Conservation (phyloP, 257 asterid genomes). For the Leonotis leonurus region DNA sequence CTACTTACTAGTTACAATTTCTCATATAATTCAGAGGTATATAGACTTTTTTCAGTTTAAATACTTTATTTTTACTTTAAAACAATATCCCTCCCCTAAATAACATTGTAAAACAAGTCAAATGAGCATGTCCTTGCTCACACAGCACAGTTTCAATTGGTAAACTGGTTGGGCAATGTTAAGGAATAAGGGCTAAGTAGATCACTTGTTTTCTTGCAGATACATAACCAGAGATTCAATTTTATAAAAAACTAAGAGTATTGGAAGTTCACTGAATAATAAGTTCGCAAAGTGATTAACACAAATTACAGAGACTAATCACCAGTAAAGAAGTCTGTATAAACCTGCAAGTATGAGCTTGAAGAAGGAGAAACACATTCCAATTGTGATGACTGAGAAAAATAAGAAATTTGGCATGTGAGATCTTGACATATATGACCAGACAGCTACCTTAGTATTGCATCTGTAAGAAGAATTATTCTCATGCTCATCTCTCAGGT, state of each 20-base stretch:
- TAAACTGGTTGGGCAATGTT: not conserved
- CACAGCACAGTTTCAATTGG: not conserved
- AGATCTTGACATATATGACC: conserved; percentile 49
- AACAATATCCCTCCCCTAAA: not conserved
- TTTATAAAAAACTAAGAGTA: not conserved
- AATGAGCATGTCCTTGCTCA: not conserved
- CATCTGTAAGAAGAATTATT: conserved; percentile 25
- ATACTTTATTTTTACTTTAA: not conserved
- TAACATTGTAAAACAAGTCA: not conserved
- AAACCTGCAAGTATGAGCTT: conserved; percentile 30
- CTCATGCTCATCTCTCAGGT: conserved; percentile 17
- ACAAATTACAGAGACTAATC: conserved; percentile 8
- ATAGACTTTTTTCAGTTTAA: not conserved
- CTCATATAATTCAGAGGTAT: not conserved
- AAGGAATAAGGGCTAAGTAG: not conserved
- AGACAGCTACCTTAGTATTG: conserved; percentile 83
- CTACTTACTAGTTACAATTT: not conserved
- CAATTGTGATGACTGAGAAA: conserved; percentile 47
- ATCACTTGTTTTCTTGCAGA: not conserved
- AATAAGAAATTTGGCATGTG: conserved; percentile 45
- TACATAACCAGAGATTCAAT: not conserved
- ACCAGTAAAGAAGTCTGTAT: conserved; percentile 16
- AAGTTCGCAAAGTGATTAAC: not conserved
- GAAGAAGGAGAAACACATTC: conserved; percentile 45
- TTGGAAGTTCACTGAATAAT: not conserved